These are phyloP conservation scores for Teunomyces stri DNA, from an alignment of 805 yeast species.

Conservation along the genomic window DNA sequence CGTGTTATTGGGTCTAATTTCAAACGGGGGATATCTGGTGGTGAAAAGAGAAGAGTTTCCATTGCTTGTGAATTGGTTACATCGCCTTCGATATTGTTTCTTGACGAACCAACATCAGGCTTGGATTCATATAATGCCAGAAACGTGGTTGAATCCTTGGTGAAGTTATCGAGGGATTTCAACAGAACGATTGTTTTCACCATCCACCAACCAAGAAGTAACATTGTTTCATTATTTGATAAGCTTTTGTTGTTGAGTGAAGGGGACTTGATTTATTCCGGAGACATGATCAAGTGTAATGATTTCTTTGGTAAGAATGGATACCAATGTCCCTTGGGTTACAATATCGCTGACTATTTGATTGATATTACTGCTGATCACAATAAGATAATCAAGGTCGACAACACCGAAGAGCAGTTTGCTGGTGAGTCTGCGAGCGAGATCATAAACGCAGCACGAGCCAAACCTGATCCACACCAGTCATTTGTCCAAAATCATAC, in stretches of 20 bases:
- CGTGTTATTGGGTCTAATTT: conserved; percentile 85
- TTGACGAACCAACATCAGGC: conserved; percentile 96
- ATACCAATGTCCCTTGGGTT: conserved; percentile 80
- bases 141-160: conserved; percentile 84
- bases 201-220: conserved; percentile 95
- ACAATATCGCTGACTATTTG: conserved; percentile 89
- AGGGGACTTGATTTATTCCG: conserved; percentile 86
- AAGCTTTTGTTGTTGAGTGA: conserved; percentile 75
- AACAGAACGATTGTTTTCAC: conserved; percentile 89
- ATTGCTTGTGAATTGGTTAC: conserved; percentile 93
- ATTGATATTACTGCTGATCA: conserved; percentile 84
- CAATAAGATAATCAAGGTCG: conserved; percentile 29
- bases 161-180: conserved; percentile 72
- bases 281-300: conserved; percentile 71
- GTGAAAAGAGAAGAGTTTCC: conserved; percentile 88
- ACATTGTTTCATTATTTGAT: conserved; percentile 89
- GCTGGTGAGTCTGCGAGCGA: conserved; percentile 7
- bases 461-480: conserved; percentile 23
- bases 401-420: conserved; percentile 5
- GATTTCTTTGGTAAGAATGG: conserved; percentile 77
- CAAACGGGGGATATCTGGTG: conserved; percentile 90
- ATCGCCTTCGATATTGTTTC: conserved; percentile 74
- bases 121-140: conserved; percentile 91
- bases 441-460: conserved; percentile 13
- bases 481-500: conserved; percentile 22